Conservation (phyloP, 2,329 filamentous ascomycete genomes). For the Pseudogymnoascus sp. region DNA sequence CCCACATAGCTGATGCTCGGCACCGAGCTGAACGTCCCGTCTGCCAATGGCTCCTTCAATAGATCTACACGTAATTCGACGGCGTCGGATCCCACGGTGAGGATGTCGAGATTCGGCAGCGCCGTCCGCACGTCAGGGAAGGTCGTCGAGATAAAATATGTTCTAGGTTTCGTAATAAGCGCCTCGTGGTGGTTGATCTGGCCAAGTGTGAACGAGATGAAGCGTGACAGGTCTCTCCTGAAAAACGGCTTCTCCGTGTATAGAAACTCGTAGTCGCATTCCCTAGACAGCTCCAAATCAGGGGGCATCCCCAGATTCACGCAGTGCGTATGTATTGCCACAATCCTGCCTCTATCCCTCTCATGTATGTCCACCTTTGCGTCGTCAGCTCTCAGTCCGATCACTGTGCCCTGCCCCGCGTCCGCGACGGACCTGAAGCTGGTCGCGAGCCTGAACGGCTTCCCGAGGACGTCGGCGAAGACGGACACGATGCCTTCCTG, state of each 20-base stretch:
- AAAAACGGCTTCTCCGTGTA: constrained; percentile 68
- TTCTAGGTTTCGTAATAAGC: constrained; percentile 68
- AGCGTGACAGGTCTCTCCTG: constrained; percentile 68
- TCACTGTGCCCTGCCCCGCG: constrained; percentile 55
- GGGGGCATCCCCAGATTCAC: constrained; percentile 63
- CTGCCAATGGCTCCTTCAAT: constrained; percentile 60
- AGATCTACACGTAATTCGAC: constrained; percentile 81
- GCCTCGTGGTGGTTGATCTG: constrained; percentile 73
- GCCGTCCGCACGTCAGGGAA: constrained; percentile 80
- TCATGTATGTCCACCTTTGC: constrained; percentile 51
- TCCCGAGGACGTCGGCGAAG: constrained; percentile 73
- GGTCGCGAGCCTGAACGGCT: constrained; percentile 55
- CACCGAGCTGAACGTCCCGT: constrained; percentile 56
- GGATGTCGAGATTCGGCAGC: constrained; percentile 75
- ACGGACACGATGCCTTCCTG: constrained; percentile 69
- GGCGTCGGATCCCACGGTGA: constrained; percentile 79
- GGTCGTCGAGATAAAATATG: constrained; percentile 80
- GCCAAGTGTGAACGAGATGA: constrained; percentile 71
- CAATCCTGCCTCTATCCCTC: constrained; percentile 52
- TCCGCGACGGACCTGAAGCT: constrained; percentile 47
- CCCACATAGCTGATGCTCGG: constrained; percentile 79
- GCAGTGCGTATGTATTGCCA: constrained; percentile 71
- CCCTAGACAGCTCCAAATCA: constrained; percentile 55
- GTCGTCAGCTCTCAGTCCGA: constrained; percentile 54
- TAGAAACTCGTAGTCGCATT: constrained; percentile 80